Evolutionary conservation across 331 rosid species (phyloP), one percentile per base, ranked within the genome.

Genomic region (Telfairia occidentalis): DNA sequence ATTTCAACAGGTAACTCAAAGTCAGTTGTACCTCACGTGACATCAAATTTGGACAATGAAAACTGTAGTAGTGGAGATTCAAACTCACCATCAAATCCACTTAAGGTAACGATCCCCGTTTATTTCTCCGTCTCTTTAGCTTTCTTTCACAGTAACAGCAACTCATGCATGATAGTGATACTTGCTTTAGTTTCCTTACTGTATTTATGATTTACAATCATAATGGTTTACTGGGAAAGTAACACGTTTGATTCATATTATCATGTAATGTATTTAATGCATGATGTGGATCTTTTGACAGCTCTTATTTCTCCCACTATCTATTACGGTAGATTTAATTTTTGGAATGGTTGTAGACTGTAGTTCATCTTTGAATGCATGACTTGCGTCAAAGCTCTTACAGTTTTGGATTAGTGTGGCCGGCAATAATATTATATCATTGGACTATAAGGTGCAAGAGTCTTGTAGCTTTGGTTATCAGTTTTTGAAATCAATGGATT

Each of bases 31-130:
- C 43, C 78, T 59, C 50, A 63, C n/a, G 85, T 69, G 70, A 80
- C 81, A 55, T 76, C 84, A 19, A 86, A 83, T 80, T 75, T 76
- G 26, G 82, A 86, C 23, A 80, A 73, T 38, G 85, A 78, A 76
- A 76, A 80, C 42, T 24, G 65, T 46, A 77, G 69, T 81, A 43
- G 65, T 0, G 82, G 70, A 66, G 84, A 77, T 52, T 46, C 83
- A 1, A 65, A 59, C 24, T 26, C 81, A 42, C 71, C 86, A 15
- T 73, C 84, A 76, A 52, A 79, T n/a, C 83, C 75, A 11, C 19
- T 45, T 2, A 84, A 84, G 83, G 90, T 81, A 76, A 67, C 24
- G 30, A 53, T 61, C 69, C 5, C 18, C 16, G n/a, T 63, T n/a
- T 53, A 42, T 12, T 7, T 66, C 26, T 52, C 28, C 23, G 7